These are phyloP conservation scores for Elsinoe ampelina DNA, from an alignment of 2,329 filamentous ascomycete genomes.

Conservation along the genomic window DNA sequence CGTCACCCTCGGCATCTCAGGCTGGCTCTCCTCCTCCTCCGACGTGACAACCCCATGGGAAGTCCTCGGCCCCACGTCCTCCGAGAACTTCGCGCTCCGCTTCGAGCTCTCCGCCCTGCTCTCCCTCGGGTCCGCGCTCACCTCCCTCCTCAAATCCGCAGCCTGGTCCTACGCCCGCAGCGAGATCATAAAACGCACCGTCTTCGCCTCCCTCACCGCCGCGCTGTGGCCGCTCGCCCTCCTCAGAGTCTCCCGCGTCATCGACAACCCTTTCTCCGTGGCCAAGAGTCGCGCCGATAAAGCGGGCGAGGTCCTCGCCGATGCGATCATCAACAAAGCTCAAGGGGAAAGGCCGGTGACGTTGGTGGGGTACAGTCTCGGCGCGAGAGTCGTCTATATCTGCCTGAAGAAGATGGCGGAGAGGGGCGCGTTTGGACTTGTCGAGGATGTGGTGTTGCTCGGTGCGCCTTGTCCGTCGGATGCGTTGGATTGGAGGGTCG, in stretches of 20 bases:
- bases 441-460: conserved; percentile 77
- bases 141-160: conserved; percentile 64
- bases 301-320: conserved; percentile 32
- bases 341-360: conserved; percentile 34
- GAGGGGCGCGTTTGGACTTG: conserved; percentile 68
- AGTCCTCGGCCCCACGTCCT: conserved; percentile 56
- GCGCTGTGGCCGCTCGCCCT: conserved; percentile 41
- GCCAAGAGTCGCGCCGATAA: conserved; percentile 31
- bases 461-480: conserved; percentile 70
- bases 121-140: conserved; percentile 68
- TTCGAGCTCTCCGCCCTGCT: conserved; percentile 74
- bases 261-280: conserved; percentile 34
- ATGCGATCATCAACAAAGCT: conserved; percentile 33
- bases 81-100: conserved; percentile 70
- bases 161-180: conserved; percentile 71
- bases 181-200: conserved; percentile 59
- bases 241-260: conserved; percentile 35
- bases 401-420: conserved; percentile 70
- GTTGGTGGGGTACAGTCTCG: conserved; percentile 32
- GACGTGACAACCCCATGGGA: conserved; percentile 73
- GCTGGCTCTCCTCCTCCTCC: conserved; percentile 65
- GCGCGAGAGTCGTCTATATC: conserved; percentile 59
- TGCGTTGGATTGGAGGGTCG: conserved; percentile 61
- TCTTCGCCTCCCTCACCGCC: conserved; percentile 39
- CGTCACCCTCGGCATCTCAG: conserved; percentile 73